Evolutionary conservation across 345 rosid genomes (phyloP).

Genomic region (Rhodamnia argentea): DNA sequence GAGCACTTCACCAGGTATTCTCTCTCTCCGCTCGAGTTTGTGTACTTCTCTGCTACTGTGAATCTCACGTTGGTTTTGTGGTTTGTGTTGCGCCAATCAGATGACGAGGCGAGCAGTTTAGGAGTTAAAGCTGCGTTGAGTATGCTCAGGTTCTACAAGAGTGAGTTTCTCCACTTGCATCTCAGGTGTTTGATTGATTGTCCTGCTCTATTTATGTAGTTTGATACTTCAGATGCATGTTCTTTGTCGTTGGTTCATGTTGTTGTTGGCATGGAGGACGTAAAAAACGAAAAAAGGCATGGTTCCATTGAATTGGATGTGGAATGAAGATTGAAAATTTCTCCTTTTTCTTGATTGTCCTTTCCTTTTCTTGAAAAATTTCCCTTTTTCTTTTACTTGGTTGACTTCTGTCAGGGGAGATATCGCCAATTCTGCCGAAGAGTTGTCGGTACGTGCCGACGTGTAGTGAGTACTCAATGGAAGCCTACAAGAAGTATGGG

Average conservation of each 20-base stretch:
- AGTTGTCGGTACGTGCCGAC: slow-evolving; percentile 84
- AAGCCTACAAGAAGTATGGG: slow-evolving; percentile 91
- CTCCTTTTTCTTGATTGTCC: neutral
- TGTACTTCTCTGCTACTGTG: neutral
- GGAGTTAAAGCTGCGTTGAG: slow-evolving; percentile 81
- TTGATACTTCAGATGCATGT: neutral
- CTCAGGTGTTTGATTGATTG: neutral
- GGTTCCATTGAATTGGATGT: neutral
- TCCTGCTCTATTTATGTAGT: neutral
- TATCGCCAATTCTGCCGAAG: slow-evolving; percentile 68
- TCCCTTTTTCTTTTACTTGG: neutral
- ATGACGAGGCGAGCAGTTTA: slow-evolving; percentile 26
- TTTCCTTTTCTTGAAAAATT: neutral
- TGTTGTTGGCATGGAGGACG: neutral
- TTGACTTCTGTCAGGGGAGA: slow-evolving; percentile 50
- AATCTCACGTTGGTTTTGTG: neutral
- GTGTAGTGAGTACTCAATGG: slow-evolving; percentile 89
- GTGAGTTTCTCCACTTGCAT: slow-evolving; percentile 14
- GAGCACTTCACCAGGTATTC: slow-evolving; percentile 28
- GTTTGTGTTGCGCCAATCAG: slow-evolving; percentile 8
- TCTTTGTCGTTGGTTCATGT: neutral
- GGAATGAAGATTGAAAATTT: neutral
- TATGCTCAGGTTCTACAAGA: slow-evolving; percentile 70
- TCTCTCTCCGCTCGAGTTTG: neutral
- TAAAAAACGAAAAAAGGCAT: neutral